Base-by-base conservation (phyloP, 805 yeast species). In the Barnettozyma botsteinii region DNA sequence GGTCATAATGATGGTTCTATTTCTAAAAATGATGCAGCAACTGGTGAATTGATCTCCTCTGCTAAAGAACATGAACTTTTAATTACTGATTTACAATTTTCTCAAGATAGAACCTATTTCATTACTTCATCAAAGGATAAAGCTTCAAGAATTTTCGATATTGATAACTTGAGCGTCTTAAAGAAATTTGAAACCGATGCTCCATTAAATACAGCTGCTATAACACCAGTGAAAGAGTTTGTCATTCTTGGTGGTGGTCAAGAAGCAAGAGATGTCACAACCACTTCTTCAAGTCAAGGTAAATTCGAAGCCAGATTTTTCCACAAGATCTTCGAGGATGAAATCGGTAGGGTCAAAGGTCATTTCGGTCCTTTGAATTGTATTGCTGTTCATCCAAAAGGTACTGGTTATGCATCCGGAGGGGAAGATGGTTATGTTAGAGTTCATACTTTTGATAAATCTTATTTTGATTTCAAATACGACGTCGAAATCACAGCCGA, bases 361-460 rank as follows among this genome's bases (percentile, higher is more conserved):
- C 99, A 93, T 70, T 93, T 93, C 73, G 99, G 99, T 72, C 99
- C 99, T 35, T 77, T 93, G 56, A 93, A 93, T 70, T 79, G 85
- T 51, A 75, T 93, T 48, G 96, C 96, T 24, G 85, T 87, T 39
- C 96, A 88, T 65, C 98, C 99, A 42, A 81, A 80, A 55, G 98
- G 98, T 41, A 77, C 83, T 25, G 82, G 91, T 35, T 93, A 84
- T 62, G 89, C 94, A n/a, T 82, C 95, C 43, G 99, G 98, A 37
- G 95, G 96, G 60, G 98, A 93, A 73, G 99, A 93, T 70, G 99
- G 99, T 64, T 86, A 78, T 57, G 84, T 93, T 47, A 86, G 98
- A 69, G 75, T 93, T 48, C 97, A 93, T 66, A 81, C 81, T 54
- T 93, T 88, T 66, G 97, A 89, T 60, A 86, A 87, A 67, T 74